These are phyloP conservation scores for Fagus sylvatica DNA, from an alignment of 306 rosid genomes.

Conservation along the genomic window DNA sequence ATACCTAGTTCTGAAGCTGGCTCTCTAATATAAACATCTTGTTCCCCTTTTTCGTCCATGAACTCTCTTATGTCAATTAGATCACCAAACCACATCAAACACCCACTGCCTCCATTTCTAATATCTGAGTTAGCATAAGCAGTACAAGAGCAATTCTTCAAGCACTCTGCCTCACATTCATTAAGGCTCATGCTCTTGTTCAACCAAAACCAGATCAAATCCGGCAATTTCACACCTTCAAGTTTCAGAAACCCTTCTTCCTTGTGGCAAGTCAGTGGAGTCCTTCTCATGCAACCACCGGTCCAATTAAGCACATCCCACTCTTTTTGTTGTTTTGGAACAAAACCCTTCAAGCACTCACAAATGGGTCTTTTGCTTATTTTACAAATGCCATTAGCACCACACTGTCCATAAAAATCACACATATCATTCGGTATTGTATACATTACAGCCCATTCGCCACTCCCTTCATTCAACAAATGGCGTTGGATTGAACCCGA, in stretches of 20 bases:
- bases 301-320: slow-evolving; percentile 25
- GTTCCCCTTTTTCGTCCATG: background rate
- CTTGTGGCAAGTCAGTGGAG: slow-evolving; percentile 22
- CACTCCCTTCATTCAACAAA: no score
- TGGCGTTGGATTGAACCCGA: no score
- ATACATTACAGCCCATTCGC: no score
- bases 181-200: slow-evolving; percentile 16
- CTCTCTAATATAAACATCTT: slow-evolving; percentile 36
- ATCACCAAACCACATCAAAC: slow-evolving; percentile 41
- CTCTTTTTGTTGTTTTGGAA: slow-evolving; percentile 18
- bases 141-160: slow-evolving; percentile 37
- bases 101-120: slow-evolving; percentile 27
- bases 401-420: slow-evolving; percentile 32
- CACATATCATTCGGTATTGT: slow-evolving; percentile 31
- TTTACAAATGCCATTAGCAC: slow-evolving; percentile 35
- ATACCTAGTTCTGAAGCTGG: slow-evolving; percentile 33
- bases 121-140: slow-evolving; percentile 43
- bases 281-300: slow-evolving; percentile 30
- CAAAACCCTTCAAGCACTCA: slow-evolving; percentile 38
- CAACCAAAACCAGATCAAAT: slow-evolving; percentile 29
- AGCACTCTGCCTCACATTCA: slow-evolving; percentile 39
- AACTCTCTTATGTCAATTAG: slow-evolving; percentile 37
- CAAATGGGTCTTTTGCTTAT: slow-evolving; percentile 14
- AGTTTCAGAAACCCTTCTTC: slow-evolving; percentile 32
- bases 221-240: slow-evolving; percentile 35